Percentiles rank a stretch among this genome's conserved stretches.
Conservation (phyloP, 192 early-diverging fungal genomes). For the Coemansia biformis region DNA sequence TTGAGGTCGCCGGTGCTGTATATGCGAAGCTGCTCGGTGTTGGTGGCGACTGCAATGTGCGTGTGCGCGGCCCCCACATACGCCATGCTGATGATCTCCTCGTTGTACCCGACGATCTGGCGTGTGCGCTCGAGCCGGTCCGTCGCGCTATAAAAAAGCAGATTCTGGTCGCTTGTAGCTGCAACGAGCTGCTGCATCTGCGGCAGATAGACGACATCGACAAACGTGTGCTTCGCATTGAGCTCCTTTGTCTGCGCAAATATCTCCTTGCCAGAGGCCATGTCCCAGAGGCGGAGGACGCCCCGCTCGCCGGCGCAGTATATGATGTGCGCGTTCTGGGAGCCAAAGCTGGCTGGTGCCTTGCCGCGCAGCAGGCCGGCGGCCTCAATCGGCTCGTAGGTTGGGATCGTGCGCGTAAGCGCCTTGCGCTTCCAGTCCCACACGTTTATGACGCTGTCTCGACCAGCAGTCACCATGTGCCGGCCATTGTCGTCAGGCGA, state of each 20-base stretch:
- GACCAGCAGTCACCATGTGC: constrained; percentile 72
- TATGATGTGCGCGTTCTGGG: constrained; percentile 50
- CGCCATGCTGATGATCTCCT: constrained; percentile 85
- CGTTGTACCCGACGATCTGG: constrained; percentile 93
- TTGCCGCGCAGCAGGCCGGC: constrained; percentile 63
- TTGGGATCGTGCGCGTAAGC: constrained; percentile 75
- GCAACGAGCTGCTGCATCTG: constrained; percentile 58
- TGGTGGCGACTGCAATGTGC: constrained; percentile 84
- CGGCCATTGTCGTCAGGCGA: constrained; percentile 55
- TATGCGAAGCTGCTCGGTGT: constrained; percentile 86
- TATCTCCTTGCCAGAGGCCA: constrained; percentile 65
- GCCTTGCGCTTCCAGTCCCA: constrained; percentile 70
- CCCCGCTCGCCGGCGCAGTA: constrained; percentile 86
- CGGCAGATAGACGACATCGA: constrained; percentile 60
- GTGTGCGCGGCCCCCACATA: constrained; percentile 69
- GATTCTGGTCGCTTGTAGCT: constrained; percentile 87
- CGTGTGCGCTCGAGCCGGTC: constrained; percentile 57
- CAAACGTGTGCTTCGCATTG: constrained; percentile 74
- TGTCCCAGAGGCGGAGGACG: constrained; percentile 80
- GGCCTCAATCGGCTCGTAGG: constrained; percentile 83
- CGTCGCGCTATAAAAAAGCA: constrained; percentile 67
- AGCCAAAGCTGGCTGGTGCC: constrained; percentile 38
- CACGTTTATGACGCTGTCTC: constrained; percentile 87
- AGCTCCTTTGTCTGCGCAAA: constrained; percentile 61
- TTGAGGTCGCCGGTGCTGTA: constrained; percentile 74